Conservation (phyloP, 164 flowering plant species). For the Echeveria elegans region DNA sequence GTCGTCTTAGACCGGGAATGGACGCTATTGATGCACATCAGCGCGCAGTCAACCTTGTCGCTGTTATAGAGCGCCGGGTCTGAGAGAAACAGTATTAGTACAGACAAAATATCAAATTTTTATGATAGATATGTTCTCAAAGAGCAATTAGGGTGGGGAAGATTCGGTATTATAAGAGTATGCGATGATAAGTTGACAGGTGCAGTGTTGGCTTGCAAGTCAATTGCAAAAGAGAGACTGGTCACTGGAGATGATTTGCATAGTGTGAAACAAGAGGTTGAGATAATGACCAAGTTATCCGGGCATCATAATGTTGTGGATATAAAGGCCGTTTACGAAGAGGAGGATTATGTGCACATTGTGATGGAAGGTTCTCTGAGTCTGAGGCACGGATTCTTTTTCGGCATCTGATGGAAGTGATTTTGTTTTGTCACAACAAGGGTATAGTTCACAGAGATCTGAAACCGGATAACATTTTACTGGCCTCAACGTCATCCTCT, state of each 20-base stretch:
- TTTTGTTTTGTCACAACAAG: slow-evolving; percentile 30
- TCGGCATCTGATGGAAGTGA: slow-evolving; percentile 28
- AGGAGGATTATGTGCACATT: slow-evolving; percentile 30
- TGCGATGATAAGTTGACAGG: slow-evolving; percentile 31
- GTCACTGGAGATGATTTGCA: slow-evolving; percentile 25
- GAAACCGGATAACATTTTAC: slow-evolving; percentile 36
- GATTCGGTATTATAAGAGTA: slow-evolving; percentile 29
- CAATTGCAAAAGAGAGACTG: slow-evolving; percentile 32
- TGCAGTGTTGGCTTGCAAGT: slow-evolving; percentile 35
- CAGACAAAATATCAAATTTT: slow-evolving; percentile 16
- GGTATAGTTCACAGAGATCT: slow-evolving; percentile 39
- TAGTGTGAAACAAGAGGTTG: slow-evolving; percentile 30
- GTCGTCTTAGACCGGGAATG: background rate
- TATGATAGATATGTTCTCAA: slow-evolving; percentile 24
- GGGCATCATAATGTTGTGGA: slow-evolving; percentile 38
- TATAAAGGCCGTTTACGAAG: slow-evolving; percentile 36
- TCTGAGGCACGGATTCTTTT: slow-evolving; percentile 21
- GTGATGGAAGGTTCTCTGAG: slow-evolving; percentile 34
- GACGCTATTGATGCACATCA: background rate
- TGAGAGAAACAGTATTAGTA: slow-evolving; percentile 19
- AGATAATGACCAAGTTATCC: slow-evolving; percentile 28
- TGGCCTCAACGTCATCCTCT: slow-evolving; percentile 24
- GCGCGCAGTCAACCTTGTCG: slow-evolving; percentile 5
- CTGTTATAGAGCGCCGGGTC: slow-evolving; percentile 22
- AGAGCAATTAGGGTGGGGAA: slow-evolving; percentile 31